Conservation (phyloP, 2,329 filamentous ascomycete species). For the Delphinella strobiligena region DNA sequence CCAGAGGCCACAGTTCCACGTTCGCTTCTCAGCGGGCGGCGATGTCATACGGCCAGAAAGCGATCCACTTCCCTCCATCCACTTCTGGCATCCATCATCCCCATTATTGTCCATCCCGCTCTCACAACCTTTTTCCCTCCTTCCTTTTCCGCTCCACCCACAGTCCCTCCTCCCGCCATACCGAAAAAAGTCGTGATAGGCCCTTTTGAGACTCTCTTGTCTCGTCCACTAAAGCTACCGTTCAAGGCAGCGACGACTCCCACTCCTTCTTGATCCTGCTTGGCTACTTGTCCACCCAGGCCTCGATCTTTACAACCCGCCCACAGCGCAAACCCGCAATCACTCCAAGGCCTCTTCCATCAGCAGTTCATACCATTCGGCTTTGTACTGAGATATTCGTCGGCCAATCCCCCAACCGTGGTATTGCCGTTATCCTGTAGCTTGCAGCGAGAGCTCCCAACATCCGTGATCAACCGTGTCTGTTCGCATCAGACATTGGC, state of each 20-base stretch:
- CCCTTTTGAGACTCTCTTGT: background rate
- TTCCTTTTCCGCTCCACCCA: conserved; percentile 3
- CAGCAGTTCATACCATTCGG: background rate
- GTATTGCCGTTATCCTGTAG: background rate
- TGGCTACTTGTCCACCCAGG: conserved; percentile 1
- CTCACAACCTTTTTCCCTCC: background rate
- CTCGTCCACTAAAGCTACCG: conserved; percentile 6
- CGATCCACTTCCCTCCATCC: background rate
- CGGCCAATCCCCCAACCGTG: background rate
- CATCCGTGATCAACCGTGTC: too few species aligned
- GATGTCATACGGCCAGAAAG: background rate
- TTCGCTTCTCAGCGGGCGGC: background rate
- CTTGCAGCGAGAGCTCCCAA: background rate
- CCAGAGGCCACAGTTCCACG: background rate
- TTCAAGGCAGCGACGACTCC: conserved; percentile 10
- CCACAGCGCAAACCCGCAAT: background rate
- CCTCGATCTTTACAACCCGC: conserved; percentile 4
- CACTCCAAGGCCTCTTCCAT: background rate
- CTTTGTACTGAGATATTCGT: background rate
- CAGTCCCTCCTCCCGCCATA: conserved; percentile 9
- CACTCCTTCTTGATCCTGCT: conserved; percentile 6
- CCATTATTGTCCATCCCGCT: background rate
- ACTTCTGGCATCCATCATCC: background rate
- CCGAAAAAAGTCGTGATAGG: conserved; percentile 2
- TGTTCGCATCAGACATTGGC: background rate